Evolutionary conservation across 306 rosid genomes (phyloP).

Genomic region (Trifolium repens): DNA sequence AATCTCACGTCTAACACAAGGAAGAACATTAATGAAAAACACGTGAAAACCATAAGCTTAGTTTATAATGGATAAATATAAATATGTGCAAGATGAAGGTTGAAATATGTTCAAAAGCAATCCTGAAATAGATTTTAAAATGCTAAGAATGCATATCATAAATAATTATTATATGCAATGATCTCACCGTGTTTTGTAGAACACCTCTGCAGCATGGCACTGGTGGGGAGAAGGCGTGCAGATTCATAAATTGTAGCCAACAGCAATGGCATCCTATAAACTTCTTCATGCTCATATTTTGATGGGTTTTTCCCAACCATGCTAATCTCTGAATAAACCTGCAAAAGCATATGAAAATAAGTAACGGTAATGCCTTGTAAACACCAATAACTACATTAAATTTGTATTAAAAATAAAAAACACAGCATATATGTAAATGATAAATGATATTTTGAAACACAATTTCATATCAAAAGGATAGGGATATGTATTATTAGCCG

Average conservation of each 20-base stretch:
- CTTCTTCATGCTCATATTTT: conserved; percentile 51
- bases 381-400: background rate
- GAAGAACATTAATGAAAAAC: conserved; percentile 37
- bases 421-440: no score
- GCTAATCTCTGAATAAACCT: conserved; percentile 71
- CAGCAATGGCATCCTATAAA: conserved; percentile 69
- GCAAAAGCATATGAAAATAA: conserved; percentile 44
- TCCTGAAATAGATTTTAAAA: no score
- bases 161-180: no score
- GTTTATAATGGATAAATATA: background rate
- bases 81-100: no score
- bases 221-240: conserved; percentile 71
- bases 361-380: conserved; percentile 7
- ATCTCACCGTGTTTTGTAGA: conserved; percentile 68
- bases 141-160: no score
- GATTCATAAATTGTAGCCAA: conserved; percentile 80
- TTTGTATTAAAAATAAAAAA: no score
- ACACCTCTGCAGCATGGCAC: conserved; percentile 83
- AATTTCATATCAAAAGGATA: background rate
- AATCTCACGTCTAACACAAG: conserved; percentile 58
- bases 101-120: no score
- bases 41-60: conserved; percentile 12
- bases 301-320: conserved; percentile 47
- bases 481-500: no score
- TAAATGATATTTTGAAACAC: no score